Evolutionary conservation across 768 basidiomycete species (phyloP).

Genomic region (Tephrocybe sp.): DNA sequence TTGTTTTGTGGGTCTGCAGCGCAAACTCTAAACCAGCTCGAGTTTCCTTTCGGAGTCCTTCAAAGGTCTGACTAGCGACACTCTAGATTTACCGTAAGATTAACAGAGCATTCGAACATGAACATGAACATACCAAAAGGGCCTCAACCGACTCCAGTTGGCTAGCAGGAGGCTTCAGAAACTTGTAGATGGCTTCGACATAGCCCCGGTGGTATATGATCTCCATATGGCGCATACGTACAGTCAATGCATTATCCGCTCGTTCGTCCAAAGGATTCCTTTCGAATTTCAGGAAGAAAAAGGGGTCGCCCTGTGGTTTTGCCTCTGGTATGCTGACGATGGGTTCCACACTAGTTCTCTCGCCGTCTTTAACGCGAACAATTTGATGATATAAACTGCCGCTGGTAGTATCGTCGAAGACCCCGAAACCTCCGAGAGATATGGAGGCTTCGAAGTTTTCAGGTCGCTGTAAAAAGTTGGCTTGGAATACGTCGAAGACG

Average conservation of each 20-base stretch:
- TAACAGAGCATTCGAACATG: background rate
- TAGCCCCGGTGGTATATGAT: constrained; percentile 95
- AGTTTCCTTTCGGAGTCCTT: constrained; percentile 92
- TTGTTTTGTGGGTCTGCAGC: constrained; percentile 89
- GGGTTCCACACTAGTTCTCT: constrained; percentile 10
- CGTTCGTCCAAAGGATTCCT: constrained; percentile 88
- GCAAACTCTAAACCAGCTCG: constrained; percentile 93
- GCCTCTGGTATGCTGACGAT: constrained; percentile 12
- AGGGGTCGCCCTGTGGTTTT: constrained; percentile 46
- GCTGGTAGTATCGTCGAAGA: constrained; percentile 88
- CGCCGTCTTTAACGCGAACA: constrained; percentile 60
- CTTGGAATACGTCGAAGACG: constrained; percentile 84
- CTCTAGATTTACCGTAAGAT: constrained; percentile 44
- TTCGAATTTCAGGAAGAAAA: constrained; percentile 92
- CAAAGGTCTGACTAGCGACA: constrained; percentile 90
- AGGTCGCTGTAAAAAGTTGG: constrained; percentile 80
- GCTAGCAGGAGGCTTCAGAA: constrained; percentile 92
- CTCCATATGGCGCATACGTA: constrained; percentile 94
- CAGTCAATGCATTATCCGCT: constrained; percentile 87
- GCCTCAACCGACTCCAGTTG: constrained; percentile 96
- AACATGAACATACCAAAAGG: constrained; percentile 59
- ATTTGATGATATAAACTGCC: constrained; percentile 86
- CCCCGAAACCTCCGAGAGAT: constrained; percentile 81
- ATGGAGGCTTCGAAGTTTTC: constrained; percentile 86
- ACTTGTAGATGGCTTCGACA: constrained; percentile 86